phyloP scores from a whole-genome alignment of 2,329 filamentous ascomycete species.

The Arthrobotrys sinensis region DNA sequence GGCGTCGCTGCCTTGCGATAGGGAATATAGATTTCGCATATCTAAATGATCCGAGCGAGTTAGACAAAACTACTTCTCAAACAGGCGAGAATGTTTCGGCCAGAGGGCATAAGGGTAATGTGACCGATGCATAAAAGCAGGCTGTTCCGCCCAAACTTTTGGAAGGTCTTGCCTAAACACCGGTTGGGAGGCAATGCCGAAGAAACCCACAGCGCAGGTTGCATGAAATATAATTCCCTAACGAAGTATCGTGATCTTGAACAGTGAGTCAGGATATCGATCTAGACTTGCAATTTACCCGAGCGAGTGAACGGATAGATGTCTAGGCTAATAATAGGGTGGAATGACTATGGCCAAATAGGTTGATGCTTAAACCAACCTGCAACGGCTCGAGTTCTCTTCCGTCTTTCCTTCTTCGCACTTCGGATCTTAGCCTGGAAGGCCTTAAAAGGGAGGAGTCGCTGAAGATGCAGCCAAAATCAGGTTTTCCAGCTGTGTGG shows the following conservation, averaged over 20 bases:
- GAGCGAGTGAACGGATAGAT: slow-evolving; percentile 12
- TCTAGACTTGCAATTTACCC: slow-evolving; percentile 16
- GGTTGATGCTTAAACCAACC: slow-evolving; percentile 6
- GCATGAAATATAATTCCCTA: background rate
- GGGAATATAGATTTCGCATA: slow-evolving; percentile 22
- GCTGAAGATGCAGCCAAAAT: slow-evolving; percentile 1
- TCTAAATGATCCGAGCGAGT: slow-evolving; percentile 6
- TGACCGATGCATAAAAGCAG: background rate
- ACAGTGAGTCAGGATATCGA: slow-evolving; percentile 12
- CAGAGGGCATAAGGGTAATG: background rate
- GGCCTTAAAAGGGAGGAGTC: slow-evolving; percentile 11
- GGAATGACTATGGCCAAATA: slow-evolving; percentile 15
- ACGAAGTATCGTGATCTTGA: slow-evolving; percentile 3
- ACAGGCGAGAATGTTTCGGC: slow-evolving; percentile 13
- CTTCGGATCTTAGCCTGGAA: slow-evolving; percentile 45
- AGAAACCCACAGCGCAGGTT: background rate
- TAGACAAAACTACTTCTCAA: slow-evolving; percentile 3
- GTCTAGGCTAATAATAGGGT: slow-evolving; percentile 19
- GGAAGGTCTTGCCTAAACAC: slow-evolving; percentile 5
- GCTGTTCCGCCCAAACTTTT: background rate
- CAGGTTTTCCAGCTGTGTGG: slow-evolving; percentile 6
- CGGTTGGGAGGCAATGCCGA: background rate
- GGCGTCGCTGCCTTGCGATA: slow-evolving; percentile 19
- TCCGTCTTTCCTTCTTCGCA: slow-evolving; percentile 49
- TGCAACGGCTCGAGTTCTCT: slow-evolving; percentile 21